Conservation (phyloP, 2,329 filamentous ascomycete genomes). For the Colletotrichum phormii region DNA sequence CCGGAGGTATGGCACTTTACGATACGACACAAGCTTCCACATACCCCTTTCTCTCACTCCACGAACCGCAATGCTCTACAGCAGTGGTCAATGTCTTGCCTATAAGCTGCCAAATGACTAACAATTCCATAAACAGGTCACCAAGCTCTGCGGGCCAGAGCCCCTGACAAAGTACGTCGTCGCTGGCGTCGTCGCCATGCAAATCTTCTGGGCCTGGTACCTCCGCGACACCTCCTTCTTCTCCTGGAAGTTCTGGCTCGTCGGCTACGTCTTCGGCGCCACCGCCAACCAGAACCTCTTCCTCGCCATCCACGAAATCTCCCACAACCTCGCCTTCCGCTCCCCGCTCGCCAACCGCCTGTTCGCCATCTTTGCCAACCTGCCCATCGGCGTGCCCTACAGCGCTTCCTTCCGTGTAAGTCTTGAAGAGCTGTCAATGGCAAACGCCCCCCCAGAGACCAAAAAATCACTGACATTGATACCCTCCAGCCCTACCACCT, state of each 20-base stretch:
- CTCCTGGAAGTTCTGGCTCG: constrained; percentile 85
- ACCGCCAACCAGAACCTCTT: constrained; percentile 99
- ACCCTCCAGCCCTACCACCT: constrained; percentile 88
- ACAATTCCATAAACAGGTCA: constrained; percentile 70
- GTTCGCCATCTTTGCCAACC: constrained; percentile 91
- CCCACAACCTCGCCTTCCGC: constrained; percentile 94
- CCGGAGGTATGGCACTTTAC: constrained; percentile 76
- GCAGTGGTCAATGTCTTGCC: neutral
- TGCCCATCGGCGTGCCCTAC: constrained; percentile 96
- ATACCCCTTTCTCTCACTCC: neutral
- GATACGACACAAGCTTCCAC: neutral
- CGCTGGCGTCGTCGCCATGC: constrained; percentile 82
- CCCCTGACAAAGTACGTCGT: constrained; percentile 96
- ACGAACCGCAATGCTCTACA: constrained; percentile 8
- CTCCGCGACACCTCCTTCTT: constrained; percentile 83
- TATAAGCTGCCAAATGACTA: neutral
- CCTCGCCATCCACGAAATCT: constrained; percentile 98
- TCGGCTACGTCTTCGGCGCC: constrained; percentile 91
- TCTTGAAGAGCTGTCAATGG: constrained; percentile 30
- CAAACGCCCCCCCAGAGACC: neutral
- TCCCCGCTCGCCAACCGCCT: constrained; percentile 83
- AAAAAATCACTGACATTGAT: constrained; percentile 37
- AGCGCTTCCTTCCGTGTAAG: constrained; percentile 91
- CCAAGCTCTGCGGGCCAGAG: constrained; percentile 96
- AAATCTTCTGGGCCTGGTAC: constrained; percentile 80